Conservation (phyloP, 441 rosid genomes). For the Pelargonium australe region DNA sequence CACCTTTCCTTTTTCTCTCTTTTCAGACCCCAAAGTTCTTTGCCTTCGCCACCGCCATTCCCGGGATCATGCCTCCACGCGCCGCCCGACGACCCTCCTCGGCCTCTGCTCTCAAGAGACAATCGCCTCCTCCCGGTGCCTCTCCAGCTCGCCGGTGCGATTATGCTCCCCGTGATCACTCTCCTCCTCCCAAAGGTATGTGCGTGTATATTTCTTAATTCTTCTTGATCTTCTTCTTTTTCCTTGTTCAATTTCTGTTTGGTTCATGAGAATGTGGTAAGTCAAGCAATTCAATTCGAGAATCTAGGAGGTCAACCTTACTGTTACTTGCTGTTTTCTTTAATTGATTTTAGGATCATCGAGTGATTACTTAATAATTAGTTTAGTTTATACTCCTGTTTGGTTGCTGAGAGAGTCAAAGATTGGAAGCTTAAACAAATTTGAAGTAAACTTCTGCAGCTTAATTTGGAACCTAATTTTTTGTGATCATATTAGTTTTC, state of each 20-base stretch:
- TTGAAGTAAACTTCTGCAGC: background rate
- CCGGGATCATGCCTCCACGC: conserved; percentile 5
- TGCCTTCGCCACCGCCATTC: conserved; percentile 1
- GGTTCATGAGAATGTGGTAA: background rate
- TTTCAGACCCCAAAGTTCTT: background rate
- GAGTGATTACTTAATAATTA: background rate
- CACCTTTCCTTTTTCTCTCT: background rate
- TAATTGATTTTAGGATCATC: background rate
- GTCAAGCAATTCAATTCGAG: background rate
- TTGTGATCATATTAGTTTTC: too few relatives aligned
- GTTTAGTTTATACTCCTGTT: background rate
- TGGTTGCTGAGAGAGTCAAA: background rate
- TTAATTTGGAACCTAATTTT: too few relatives aligned
- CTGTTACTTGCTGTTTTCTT: background rate
- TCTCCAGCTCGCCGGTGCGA: background rate
- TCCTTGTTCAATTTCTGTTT: background rate
- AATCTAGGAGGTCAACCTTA: background rate
- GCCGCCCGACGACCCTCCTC: background rate
- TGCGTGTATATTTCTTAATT: background rate
- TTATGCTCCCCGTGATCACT: background rate
- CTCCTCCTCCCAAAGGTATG: background rate
- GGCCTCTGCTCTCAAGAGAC: background rate
- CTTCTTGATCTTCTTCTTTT: background rate
- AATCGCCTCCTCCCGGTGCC: background rate
- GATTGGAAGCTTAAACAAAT: background rate